A percentile compares a stretch with the other conserved stretches of the same genome.
These are phyloP conservation scores for Nannochloropsis oceanica DNA, from an alignment of 108 stramenopile species.

Conservation along the genomic window DNA sequence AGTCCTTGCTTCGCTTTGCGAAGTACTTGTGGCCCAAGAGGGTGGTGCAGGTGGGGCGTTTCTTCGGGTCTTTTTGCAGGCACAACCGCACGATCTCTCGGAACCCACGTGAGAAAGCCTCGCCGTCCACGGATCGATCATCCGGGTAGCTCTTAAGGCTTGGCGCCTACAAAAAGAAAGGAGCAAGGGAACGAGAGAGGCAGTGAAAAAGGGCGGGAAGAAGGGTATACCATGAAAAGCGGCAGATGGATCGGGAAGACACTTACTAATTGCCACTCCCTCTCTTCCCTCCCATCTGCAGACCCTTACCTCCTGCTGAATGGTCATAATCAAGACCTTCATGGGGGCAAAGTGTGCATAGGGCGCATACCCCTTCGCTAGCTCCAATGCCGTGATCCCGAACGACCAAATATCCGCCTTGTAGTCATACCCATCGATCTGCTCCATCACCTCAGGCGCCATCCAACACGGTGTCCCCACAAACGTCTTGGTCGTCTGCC, in stretches of 20 bases:
- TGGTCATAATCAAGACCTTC: constrained; percentile 85
- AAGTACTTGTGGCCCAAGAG: constrained; percentile 39
- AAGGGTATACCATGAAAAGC: background rate
- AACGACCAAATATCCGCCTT: constrained; percentile 94
- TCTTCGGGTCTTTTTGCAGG: constrained; percentile 40
- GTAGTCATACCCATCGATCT: constrained; percentile 86
- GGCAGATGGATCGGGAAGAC: background rate
- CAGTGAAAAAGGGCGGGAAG: background rate
- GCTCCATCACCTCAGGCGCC: constrained; percentile 89
- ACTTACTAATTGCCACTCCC: constrained; percentile 8
- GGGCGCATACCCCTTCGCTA: constrained; percentile 93
- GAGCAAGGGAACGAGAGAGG: background rate
- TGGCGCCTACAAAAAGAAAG: background rate
- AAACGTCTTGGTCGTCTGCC: constrained; percentile 23
- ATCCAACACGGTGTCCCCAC: constrained; percentile 47
- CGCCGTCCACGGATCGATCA: background rate
- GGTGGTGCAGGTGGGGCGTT: constrained; percentile 37
- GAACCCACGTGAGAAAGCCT: constrained; percentile 4
- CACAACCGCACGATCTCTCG: constrained; percentile 33
- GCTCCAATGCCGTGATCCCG: constrained; percentile 94
- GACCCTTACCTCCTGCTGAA: constrained; percentile 81
- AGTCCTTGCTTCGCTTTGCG: constrained; percentile 6
- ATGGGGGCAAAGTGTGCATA: constrained; percentile 89
- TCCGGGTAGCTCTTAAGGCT: background rate
- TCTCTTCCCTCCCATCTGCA: constrained; percentile 72